Evolutionary conservation across 1,139 yeast genomes (phyloP).

Genomic region (Yamadazyma songkhlaensis): DNA sequence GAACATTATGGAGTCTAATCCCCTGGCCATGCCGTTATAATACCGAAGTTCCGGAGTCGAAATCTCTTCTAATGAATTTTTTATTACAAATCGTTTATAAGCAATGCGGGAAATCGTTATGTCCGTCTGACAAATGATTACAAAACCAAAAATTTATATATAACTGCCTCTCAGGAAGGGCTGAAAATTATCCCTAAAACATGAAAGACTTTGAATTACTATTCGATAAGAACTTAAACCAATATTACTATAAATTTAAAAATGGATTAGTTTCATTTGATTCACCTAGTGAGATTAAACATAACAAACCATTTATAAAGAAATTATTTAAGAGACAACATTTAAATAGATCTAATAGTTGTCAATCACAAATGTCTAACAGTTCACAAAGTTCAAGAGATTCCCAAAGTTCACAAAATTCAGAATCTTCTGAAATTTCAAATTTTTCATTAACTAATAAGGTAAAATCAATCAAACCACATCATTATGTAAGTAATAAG

Average conservation of each 20-base stretch:
- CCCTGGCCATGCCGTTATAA: no score
- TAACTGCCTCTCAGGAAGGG: neutral
- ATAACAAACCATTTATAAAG: constrained; percentile 2
- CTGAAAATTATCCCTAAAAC: neutral
- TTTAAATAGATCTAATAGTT: neutral
- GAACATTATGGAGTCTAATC: no score
- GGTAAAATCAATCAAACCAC: neutral
- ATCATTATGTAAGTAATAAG: neutral
- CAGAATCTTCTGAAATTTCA: neutral
- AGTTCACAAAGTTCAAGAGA: neutral
- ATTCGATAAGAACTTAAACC: constrained; percentile 33
- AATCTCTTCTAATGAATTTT: no score
- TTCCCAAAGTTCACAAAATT: neutral
- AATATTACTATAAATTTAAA: constrained; percentile 36
- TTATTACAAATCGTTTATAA: no score
- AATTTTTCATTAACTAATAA: constrained; percentile 1
- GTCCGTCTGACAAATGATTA: neutral
- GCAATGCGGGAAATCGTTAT: no score
- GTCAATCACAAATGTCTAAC: neutral
- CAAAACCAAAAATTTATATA: neutral
- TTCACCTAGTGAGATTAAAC: constrained; percentile 38
- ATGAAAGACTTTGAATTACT: constrained; percentile 20
- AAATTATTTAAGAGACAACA: neutral
- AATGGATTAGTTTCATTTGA: constrained; percentile 34
- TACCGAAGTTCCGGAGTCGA: no score